Base-by-base conservation (phyloP, 108 stramenopile species). In the Nitzschia sp. region DNA sequence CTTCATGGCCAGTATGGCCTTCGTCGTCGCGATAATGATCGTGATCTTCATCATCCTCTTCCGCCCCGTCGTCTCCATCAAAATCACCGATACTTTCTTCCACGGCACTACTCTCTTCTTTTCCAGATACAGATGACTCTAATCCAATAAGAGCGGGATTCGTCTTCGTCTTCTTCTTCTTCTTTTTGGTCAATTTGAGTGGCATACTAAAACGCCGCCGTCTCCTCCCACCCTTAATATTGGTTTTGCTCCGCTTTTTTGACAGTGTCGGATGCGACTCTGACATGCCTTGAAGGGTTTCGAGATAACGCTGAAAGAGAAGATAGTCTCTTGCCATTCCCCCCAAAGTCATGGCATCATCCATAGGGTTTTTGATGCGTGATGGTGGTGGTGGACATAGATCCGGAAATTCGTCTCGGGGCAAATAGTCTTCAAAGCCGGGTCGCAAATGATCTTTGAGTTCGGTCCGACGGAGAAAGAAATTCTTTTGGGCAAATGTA, bases 361-460 rank as follows among this genome's bases (percentile, higher is more conserved):
- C 26, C n/a, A n/a, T n/a, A n/a, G n/a, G n/a, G 33, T 28, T 58
- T 13, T n/a, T 34, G 29, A 2, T 34, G 29, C 11, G n/a, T n/a
- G 25, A 15, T 16, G 6, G 13, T 15, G 4, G 8, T 15, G 13
- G n/a, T 4, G 48, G 48, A 11, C 4, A 4, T 5, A 61, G 23
- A 26, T 25, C 41, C 5, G 60, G 60, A 41, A 61, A 61, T 61
- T 61, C 60, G 45, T 61, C 60, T 13, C 23, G n/a, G 17, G 60
- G 60, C 26, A 61, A 44, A 3, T 21, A 44, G 1, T 45, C 23
- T 41, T 25, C 21, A 44, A 41, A 61, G 0, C 44, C 2, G 6
- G 41, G n/a, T 45, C 44, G 22, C 41, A 61, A 45, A 27, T 61
- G 26, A 5, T 44, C 1, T 25, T 31, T 19, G 38, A 61, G 32